Conservation (phyloP, 108 stramenopile genomes). For the Skeletonema potamos region DNA sequence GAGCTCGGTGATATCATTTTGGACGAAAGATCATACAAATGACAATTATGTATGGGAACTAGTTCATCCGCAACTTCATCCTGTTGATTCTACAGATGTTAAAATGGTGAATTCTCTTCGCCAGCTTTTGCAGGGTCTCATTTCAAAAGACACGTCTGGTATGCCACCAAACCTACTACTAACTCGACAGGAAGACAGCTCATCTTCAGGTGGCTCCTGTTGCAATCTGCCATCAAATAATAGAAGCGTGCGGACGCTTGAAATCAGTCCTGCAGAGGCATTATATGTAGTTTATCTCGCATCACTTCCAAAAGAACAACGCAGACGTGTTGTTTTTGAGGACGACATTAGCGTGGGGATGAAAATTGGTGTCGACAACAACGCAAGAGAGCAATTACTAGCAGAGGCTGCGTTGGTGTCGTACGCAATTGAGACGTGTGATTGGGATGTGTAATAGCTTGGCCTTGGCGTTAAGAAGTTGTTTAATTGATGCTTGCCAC, state of each 20-base stretch:
- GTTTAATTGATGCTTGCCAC: not conserved
- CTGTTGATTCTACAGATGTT: conserved; percentile 39
- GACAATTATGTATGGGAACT: conserved; percentile 56
- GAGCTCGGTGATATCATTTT: conserved; percentile 52
- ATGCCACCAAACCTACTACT: not conserved
- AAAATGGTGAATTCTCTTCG: conserved; percentile 30
- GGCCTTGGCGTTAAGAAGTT: not conserved
- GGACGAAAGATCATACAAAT: conserved; percentile 46
- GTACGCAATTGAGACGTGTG: conserved; percentile 66
- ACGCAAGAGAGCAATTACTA: conserved; percentile 55
- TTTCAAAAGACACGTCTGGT: not conserved
- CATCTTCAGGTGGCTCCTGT: conserved; percentile 7
- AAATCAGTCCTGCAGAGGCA: conserved; percentile 50
- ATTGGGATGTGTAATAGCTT: conserved; percentile 24
- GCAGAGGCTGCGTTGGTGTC: conserved; percentile 65
- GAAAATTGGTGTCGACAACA: conserved; percentile 7
- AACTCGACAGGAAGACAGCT: not conserved
- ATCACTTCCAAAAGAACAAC: conserved; percentile 42
- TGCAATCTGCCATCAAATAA: conserved; percentile 4
- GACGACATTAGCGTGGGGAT: not conserved
- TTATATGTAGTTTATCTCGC: conserved; percentile 69
- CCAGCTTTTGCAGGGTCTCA: conserved; percentile 10
- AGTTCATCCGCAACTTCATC: conserved; percentile 55
- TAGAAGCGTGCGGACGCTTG: conserved; percentile 26
- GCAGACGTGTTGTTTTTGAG: conserved; percentile 39